Base-by-base conservation (phyloP, 2,329 filamentous ascomycete species). In the Epichloe brachyelytri region DNA sequence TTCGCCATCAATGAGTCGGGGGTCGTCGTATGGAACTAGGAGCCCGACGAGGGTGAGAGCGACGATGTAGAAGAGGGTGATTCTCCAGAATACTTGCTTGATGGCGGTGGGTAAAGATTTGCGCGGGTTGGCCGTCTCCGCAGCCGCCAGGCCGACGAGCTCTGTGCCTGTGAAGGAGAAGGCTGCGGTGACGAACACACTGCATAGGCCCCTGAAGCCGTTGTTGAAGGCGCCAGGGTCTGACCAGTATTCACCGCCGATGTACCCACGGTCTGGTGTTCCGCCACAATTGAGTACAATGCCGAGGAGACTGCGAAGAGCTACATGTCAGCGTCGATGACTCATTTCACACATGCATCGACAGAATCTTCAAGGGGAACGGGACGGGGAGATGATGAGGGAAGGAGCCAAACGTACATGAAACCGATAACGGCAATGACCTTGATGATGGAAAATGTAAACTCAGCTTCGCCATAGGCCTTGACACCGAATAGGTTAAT, bases 61-160 rank as follows among this genome's bases (percentile, higher is more conserved):
- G 36, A 94, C 81, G 47, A 96, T 76, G 69, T 95, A 96, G 71
- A 96, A 96, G 51, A 94, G 75, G 3, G 82, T 81, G 62, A 95
- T 95, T 61, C 90, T 84, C 89, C 90, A 96, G 67, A 95, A 95
- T 20, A 95, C 88, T 65, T 95, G 89, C 70, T 94, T 95, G 60
- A 94, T 82, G 12, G 90, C 90, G 0, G 82, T 88, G 0, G 90
- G 90, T 0, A 96, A 74, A 1, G 85, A 86, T 63, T 93, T 87
- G 52, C 84, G 77, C 3, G 86, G 86, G 61, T 88, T 88, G n/a
- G 77, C 80, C 1, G 85, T 86, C 64, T 90, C 86, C 34, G 85
- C 86, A 2, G 86, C 85, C 3, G 85, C 85, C 14, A 90, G 77
- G 49, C 85, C 86, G 46, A 88, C 83, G 11, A 88, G 73, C 63